Conservation (phyloP, 2,329 filamentous ascomycete species). For the Polychaeton citri region DNA sequence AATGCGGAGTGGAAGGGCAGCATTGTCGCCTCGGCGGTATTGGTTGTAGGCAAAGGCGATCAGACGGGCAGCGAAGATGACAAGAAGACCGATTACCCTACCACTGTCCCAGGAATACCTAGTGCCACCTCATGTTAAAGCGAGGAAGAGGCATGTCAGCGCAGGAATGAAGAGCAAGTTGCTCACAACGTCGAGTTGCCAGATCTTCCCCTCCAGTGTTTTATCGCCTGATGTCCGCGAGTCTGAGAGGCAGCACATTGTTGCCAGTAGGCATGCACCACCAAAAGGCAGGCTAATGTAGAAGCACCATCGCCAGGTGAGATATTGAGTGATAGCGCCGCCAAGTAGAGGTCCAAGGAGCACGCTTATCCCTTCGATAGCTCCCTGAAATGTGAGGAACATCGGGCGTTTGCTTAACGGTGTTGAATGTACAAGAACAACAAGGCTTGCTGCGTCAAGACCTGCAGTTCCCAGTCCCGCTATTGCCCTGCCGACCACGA, state of each 20-base stretch:
- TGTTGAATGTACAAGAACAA: slow-evolving; percentile 8
- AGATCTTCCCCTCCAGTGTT: slow-evolving; percentile 14
- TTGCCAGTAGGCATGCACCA: slow-evolving; percentile 7
- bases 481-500: slow-evolving; percentile 20
- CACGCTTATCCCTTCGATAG: slow-evolving; percentile 15
- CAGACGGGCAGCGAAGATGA: slow-evolving; percentile 20
- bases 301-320: slow-evolving; percentile 26
- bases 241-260: slow-evolving; percentile 2
- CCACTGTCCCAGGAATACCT: slow-evolving; percentile 22
- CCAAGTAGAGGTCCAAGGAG: slow-evolving; percentile 21
- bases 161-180: slow-evolving; percentile 21
- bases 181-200: slow-evolving; percentile 20
- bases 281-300: slow-evolving; percentile 24
- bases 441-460: slow-evolving; percentile 9
- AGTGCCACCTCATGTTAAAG: slow-evolving; percentile 23
- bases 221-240: slow-evolving; percentile 1
- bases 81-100: slow-evolving; percentile 21
- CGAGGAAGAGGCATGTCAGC: slow-evolving; percentile 16
- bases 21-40: slow-evolving; percentile 16
- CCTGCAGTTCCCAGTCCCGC: slow-evolving; percentile 16
- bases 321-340: slow-evolving; percentile 20
- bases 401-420: slow-evolving; percentile 18
- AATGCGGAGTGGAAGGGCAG: slow-evolving; percentile 22
- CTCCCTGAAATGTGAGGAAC: slow-evolving; percentile 12
- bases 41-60: slow-evolving; percentile 20